Percentiles rank a stretch among this genome's conserved stretches.
Conservation (phyloP, 2,329 filamentous ascomycete genomes). For the Ophiostoma tasmaniense region DNA sequence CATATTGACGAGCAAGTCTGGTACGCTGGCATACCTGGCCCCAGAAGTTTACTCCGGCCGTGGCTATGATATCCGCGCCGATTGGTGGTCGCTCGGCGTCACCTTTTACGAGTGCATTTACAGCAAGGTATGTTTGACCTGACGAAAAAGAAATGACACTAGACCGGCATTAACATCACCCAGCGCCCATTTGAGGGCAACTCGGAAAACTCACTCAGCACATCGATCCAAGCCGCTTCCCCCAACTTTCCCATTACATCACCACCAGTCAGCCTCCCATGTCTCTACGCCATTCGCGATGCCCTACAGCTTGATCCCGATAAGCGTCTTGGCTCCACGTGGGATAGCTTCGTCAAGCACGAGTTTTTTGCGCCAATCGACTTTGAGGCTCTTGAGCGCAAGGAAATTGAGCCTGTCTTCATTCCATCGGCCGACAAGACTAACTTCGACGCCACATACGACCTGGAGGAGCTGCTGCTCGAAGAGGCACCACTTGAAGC, state of each 20-base stretch:
- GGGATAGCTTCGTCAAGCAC: conserved; percentile 76
- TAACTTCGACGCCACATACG: conserved; percentile 97
- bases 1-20: conserved; percentile 86
- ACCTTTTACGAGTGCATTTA: conserved; percentile 99
- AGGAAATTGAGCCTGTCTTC: conserved; percentile 85
- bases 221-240: conserved; percentile 69
- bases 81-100: conserved; percentile 98
- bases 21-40: conserved; percentile 88
- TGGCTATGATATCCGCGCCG: conserved; percentile 82
- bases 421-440: conserved; percentile 93
- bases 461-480: conserved; percentile 83
- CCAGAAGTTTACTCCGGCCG: conserved; percentile 89
- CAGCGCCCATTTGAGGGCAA: conserved; percentile 90
- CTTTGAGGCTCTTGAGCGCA: conserved; percentile 74
- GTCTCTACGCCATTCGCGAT: conserved; percentile 78
- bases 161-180: background rate
- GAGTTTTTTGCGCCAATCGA: conserved; percentile 84
- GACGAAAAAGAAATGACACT: no score
- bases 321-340: conserved; percentile 76
- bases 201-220: conserved; percentile 70
- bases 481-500: conserved; percentile 95
- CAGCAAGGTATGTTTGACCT: conserved; percentile 62
- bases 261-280: conserved; percentile 79
- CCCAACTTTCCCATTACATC: conserved; percentile 89
- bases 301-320: conserved; percentile 72